Percentiles rank a stretch among this genome's conserved stretches.
Evolutionary conservation across 768 basidiomycete genomes (phyloP).

Genomic region (Sarcodon aspratus): DNA sequence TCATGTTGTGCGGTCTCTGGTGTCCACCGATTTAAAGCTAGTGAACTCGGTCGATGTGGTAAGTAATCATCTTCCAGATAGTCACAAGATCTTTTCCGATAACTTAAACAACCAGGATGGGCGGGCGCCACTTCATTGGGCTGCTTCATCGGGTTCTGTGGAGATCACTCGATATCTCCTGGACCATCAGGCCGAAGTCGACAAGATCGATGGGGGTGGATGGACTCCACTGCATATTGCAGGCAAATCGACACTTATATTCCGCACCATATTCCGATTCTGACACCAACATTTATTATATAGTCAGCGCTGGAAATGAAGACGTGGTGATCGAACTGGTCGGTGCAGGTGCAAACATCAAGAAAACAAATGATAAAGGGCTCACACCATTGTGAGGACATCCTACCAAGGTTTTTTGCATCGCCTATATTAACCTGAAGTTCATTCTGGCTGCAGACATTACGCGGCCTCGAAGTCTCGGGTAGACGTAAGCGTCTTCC

Average conservation of each 20-base stretch:
- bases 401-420: neutral
- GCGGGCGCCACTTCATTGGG: conserved; percentile 80
- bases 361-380: conserved; percentile 72
- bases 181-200: conserved; percentile 58
- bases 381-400: conserved; percentile 65
- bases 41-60: conserved; percentile 58
- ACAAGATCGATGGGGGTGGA: conserved; percentile 51
- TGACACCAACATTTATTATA: conserved; percentile 6
- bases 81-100: neutral
- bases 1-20: conserved; percentile 53
- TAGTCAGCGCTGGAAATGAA: conserved; percentile 77
- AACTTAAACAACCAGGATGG: conserved; percentile 39
- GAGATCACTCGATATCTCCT: conserved; percentile 61
- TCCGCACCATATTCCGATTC: neutral
- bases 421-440: conserved; percentile 7
- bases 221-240: conserved; percentile 81
- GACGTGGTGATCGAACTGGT: conserved; percentile 66
- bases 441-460: conserved; percentile 43
- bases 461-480: conserved; percentile 91
- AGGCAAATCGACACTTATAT: conserved; percentile 26
- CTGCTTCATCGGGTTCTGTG: conserved; percentile 59
- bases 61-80: conserved; percentile 7
- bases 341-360: conserved; percentile 76
- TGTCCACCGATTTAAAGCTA: conserved; percentile 48
- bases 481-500: conserved; percentile 43